phyloP scores from a whole-genome alignment of 1,139 yeast genomes.

The Candida sanyaensis region DNA sequence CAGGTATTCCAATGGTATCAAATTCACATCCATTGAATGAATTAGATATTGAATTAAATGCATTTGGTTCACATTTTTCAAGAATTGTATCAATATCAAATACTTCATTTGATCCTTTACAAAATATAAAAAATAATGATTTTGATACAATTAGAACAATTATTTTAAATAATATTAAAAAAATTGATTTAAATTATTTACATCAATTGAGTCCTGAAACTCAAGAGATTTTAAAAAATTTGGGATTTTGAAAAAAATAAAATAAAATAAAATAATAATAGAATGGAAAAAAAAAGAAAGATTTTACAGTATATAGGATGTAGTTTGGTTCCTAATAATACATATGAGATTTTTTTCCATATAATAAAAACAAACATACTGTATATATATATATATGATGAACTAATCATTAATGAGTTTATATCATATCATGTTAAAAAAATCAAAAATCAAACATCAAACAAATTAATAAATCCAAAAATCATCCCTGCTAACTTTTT shows the following conservation, averaged over 20 bases:
- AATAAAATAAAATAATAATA: neutral
- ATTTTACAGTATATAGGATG: neutral
- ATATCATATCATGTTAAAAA: too few relatives aligned
- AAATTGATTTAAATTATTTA: conserved; percentile 33
- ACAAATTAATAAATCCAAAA: too few relatives aligned
- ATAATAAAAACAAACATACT: neutral
- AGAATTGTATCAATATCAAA: conserved; percentile 64
- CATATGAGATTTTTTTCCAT: neutral
- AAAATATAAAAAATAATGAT: conserved; percentile 41
- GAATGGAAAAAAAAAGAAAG: too few relatives aligned
- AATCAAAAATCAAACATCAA: too few relatives aligned
- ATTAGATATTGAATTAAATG: conserved; percentile 59
- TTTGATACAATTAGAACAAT: conserved; percentile 29
- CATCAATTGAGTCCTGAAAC: conserved; percentile 28
- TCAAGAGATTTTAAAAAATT: conserved; percentile 19
- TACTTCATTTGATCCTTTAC: conserved; percentile 70
- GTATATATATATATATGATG: too few relatives aligned
- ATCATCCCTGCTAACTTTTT: too few relatives aligned
- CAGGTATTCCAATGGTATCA: conserved; percentile 15
- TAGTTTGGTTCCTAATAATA: neutral
- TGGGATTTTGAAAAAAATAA: conserved; percentile 12
- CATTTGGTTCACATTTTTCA: conserved; percentile 87
- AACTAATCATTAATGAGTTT: too few relatives aligned
- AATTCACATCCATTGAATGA: conserved; percentile 39
- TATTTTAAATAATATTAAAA: conserved; percentile 32